Evolutionary conservation across 352 stramenopile genomes (phyloP).

Genomic region (Plasmopara muralis): DNA sequence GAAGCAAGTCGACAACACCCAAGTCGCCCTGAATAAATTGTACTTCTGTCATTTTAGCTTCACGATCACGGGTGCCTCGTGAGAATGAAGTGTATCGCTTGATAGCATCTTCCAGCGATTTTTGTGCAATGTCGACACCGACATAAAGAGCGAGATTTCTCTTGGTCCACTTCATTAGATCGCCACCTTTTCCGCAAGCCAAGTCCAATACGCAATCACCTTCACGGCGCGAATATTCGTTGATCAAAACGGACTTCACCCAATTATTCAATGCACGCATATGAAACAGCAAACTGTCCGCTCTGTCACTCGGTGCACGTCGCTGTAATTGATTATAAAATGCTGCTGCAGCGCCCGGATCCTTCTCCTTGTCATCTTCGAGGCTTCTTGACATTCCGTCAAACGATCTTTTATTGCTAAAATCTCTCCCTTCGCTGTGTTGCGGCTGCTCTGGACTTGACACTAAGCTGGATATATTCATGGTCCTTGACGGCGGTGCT

Average conservation of each 20-base stretch:
- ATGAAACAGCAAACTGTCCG: conserved; percentile 93
- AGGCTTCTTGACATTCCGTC: conserved; percentile 46
- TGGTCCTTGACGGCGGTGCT: conserved; percentile 14
- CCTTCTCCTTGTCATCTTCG: conserved; percentile 25
- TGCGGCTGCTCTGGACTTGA: conserved; percentile 20
- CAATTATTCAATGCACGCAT: conserved; percentile 98
- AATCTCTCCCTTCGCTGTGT: conserved; percentile 1
- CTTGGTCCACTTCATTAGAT: conserved; percentile 96
- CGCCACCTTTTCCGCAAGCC: conserved; percentile 96
- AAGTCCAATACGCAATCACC: conserved; percentile 93
- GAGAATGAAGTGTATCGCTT: conserved; percentile 71
- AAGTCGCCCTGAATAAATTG: conserved; percentile 77
- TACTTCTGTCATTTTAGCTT: conserved; percentile 60
- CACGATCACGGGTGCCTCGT: conserved; percentile 29
- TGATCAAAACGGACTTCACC: conserved; percentile 96
- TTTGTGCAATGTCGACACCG: conserved; percentile 96
- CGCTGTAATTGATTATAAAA: conserved; percentile 86
- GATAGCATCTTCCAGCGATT: conserved; percentile 92
- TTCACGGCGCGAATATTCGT: conserved; percentile 74
- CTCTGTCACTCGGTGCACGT: conserved; percentile 61
- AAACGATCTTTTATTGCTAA: conserved; percentile 41
- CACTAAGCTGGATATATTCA: conserved; percentile 61
- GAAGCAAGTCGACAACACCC: conserved; percentile 55
- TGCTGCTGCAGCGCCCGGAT: conserved; percentile 57
- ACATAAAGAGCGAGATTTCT: conserved; percentile 92